Evolutionary conservation across 2,329 filamentous ascomycete genomes (phyloP).

Genomic region (Venturia oleaginea): DNA sequence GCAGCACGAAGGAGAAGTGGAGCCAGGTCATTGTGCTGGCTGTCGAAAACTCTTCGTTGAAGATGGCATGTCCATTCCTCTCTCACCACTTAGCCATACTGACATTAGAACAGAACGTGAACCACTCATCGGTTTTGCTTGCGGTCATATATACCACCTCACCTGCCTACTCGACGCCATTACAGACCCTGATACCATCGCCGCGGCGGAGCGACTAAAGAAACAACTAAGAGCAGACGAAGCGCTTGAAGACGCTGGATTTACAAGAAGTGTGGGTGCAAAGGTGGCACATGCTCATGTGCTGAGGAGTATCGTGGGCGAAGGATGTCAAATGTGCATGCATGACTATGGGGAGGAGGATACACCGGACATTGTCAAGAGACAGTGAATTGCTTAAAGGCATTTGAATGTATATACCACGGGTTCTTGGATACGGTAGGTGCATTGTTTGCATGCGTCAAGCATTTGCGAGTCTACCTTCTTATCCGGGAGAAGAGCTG

Average conservation of each 20-base stretch:
- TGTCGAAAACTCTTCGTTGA: constrained; percentile 30
- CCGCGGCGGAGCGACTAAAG: constrained; percentile 36
- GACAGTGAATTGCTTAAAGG: not conserved
- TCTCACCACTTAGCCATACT: not conserved
- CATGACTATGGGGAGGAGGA: constrained; percentile 10
- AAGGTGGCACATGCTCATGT: constrained; percentile 84
- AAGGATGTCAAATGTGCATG: constrained; percentile 55
- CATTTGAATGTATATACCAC: not conserved
- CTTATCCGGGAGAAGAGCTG: not conserved
- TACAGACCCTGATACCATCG: constrained; percentile 35
- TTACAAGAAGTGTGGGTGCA: constrained; percentile 61
- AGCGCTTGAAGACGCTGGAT: constrained; percentile 35
- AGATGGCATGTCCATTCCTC: constrained; percentile 23
- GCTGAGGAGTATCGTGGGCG: constrained; percentile 58
- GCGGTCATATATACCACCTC: constrained; percentile 74
- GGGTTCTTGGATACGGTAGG: not conserved
- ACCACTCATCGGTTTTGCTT: constrained; percentile 70
- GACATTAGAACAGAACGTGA: constrained; percentile 45
- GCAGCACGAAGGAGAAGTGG: constrained; percentile 14
- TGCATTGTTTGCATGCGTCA: not conserved
- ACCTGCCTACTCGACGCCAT: constrained; percentile 52
- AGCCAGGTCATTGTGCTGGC: constrained; percentile 31
- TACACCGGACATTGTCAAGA: not conserved
- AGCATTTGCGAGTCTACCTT: not conserved
- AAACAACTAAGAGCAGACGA: constrained; percentile 22